Conservation (phyloP, 108 stramenopile species). For the Pelagomonas calceolata region DNA sequence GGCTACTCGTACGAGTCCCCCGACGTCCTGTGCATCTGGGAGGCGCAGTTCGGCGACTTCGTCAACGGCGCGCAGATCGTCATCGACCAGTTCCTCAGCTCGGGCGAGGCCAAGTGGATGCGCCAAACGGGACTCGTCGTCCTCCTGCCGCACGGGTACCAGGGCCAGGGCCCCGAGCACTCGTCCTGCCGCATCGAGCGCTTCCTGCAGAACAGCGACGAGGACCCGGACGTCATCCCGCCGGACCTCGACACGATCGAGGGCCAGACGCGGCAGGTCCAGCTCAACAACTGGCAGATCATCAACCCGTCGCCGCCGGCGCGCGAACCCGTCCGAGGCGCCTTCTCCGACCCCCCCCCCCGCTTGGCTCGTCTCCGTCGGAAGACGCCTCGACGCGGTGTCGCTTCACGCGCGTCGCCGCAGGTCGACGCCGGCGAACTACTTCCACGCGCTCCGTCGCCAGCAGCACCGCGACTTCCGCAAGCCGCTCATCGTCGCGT, state of each 20-base stretch:
- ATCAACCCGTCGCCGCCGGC: conserved; percentile 91
- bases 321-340: too few relatives aligned
- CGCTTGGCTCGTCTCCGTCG: too few relatives aligned
- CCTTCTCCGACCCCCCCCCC: too few relatives aligned
- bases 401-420: too few relatives aligned
- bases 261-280: conserved; percentile 82
- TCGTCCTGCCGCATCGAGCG: conserved; percentile 92
- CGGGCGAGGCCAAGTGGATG: conserved; percentile 98
- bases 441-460: conserved; percentile 95
- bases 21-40: conserved; percentile 89
- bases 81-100: conserved; percentile 93
- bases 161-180: conserved; percentile 98
- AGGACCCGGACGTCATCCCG: conserved; percentile 88
- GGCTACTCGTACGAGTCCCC: conserved; percentile 95
- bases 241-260: conserved; percentile 36
- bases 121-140: conserved; percentile 88
- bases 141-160: conserved; percentile 94
- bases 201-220: conserved; percentile 89
- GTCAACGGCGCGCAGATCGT: conserved; percentile 95
- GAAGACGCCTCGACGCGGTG: too few relatives aligned
- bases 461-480: conserved; percentile 99
- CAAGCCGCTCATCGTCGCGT: conserved; percentile 89
- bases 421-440: conserved; percentile 99
- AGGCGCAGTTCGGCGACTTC: conserved; percentile 99
- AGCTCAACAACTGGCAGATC: conserved; percentile 91